Evolutionary conservation across 495 filamentous ascomycete genomes (phyloP).

Genomic region (Penicillium flavigenum): DNA sequence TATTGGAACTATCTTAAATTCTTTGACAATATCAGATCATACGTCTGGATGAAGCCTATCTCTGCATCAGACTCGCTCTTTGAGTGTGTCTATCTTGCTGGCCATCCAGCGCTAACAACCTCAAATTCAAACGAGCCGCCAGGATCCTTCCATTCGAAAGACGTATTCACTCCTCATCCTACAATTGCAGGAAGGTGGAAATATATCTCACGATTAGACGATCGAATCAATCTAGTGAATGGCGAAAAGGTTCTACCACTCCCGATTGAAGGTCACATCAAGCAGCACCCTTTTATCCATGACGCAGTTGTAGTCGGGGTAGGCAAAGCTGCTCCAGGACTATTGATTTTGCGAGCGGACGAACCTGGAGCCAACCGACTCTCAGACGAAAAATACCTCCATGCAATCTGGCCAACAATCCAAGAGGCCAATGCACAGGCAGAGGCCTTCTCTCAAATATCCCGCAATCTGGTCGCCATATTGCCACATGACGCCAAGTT

Average conservation of each 20-base stretch:
- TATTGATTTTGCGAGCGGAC: conserved; percentile 51
- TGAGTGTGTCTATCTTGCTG: conserved; percentile 53
- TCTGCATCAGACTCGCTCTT: conserved; percentile 40
- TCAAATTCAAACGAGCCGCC: conserved; percentile 55
- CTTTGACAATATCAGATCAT: conserved; percentile 44
- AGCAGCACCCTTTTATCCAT: conserved; percentile 47
- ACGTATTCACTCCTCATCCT: conserved; percentile 63
- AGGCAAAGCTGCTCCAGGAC: conserved; percentile 48
- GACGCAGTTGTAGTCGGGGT: conserved; percentile 62
- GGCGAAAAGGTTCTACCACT: conserved; percentile 72
- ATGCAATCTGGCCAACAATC: conserved; percentile 49
- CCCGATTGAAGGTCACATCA: conserved; percentile 57
- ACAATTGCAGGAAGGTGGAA: conserved; percentile 61
- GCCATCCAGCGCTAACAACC: conserved; percentile 49
- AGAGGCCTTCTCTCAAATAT: conserved; percentile 56
- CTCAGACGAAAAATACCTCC: conserved; percentile 42
- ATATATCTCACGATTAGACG: conserved; percentile 61
- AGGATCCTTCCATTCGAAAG: conserved; percentile 55
- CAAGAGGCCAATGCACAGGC: conserved; percentile 49
- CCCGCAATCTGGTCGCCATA: conserved; percentile 52
- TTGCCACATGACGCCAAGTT: conserved; percentile 44
- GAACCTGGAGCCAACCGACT: conserved; percentile 28
- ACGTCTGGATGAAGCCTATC: conserved; percentile 53
- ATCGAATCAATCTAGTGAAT: conserved; percentile 61
- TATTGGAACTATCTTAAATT: conserved; percentile 56